These are phyloP conservation scores for Cyamopsis tetragonoloba DNA, from an alignment of 306 rosid genomes.

Conservation along the genomic window DNA sequence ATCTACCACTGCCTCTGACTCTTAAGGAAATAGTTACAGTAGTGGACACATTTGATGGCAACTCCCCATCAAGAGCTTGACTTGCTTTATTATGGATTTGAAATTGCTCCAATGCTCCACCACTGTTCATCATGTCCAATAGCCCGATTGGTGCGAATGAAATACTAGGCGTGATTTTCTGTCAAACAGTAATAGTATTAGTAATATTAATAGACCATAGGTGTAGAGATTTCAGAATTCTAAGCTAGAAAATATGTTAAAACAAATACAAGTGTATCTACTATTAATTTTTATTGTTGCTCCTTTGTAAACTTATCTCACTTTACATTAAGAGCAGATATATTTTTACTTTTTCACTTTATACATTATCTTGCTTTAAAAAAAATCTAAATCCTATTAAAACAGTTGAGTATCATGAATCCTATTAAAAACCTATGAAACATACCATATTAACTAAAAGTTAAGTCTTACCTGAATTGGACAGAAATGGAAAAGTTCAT, in stretches of 20 bases:
- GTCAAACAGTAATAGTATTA: background rate
- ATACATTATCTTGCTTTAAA: too few relatives aligned
- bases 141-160: constrained; percentile 12
- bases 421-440: background rate
- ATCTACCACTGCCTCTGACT: constrained; percentile 15
- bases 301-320: too few relatives aligned
- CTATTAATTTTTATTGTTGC: too few relatives aligned
- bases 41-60: background rate
- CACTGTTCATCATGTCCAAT: constrained; percentile 15
- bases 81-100: background rate
- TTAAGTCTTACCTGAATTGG: constrained; percentile 49
- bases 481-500: constrained; percentile 68
- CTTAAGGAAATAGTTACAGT: background rate
- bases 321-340: too few relatives aligned
- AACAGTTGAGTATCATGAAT: too few relatives aligned
- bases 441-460: background rate
- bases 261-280: too few relatives aligned
- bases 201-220: background rate
- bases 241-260: too few relatives aligned
- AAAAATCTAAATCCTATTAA: too few relatives aligned
- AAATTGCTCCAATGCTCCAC: constrained; percentile 19
- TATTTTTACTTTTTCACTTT: too few relatives aligned
- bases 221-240: too few relatives aligned
- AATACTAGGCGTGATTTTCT: background rate
- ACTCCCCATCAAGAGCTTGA: background rate